Evolutionary conservation across 768 basidiomycete species (phyloP), one percentile per base, ranked within the genome.

Genomic region (Pholiota conissans): DNA sequence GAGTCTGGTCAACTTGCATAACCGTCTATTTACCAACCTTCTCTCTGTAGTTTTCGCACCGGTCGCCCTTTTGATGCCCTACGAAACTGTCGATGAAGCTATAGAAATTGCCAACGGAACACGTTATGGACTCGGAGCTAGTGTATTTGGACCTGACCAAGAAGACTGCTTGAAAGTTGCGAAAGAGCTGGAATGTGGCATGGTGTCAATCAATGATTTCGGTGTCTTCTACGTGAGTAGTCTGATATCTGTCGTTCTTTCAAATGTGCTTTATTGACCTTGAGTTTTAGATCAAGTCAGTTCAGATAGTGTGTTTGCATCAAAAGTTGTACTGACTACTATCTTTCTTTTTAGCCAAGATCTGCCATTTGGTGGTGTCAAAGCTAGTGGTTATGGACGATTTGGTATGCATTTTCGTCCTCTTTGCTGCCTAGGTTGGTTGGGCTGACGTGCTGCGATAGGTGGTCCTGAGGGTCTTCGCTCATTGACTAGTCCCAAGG

Each of bases 141-240:
- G 91, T 54, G 93, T 99, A 18, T 99, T 95, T 68, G 97, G 97
- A 8, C 89, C 89, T 9, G 85, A 91, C 67, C 89, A 90, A 69
- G 80, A 82, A 37, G 76, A 89, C 40, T 94, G 93, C 66, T 63
- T 92, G 52, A 77, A 87, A 48, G 89, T 98, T 20, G 95, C 95
- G 27, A 85, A 86, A 63, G 75, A 78, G 48, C 76, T 99, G 50
- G 86, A 96, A 52, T 95, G 93, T 65, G 96, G 96, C 46, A 98
- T 99, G 97, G 96, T 98, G 3, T 88, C 95, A 18, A 80, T 97
- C 60, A 98, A 98, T 65, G 97, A 98, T 74, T 97, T 93, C 68
- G 94, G 84, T 11, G 88, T 90, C 7, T 93, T 87, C 74, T 93
- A 94, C 68, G 86, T 91, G 67, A 77, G 86, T 77, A 11, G 6